phyloP scores from a whole-genome alignment of 2,329 filamentous ascomycete genomes.

The Cercospora brassicicola region DNA sequence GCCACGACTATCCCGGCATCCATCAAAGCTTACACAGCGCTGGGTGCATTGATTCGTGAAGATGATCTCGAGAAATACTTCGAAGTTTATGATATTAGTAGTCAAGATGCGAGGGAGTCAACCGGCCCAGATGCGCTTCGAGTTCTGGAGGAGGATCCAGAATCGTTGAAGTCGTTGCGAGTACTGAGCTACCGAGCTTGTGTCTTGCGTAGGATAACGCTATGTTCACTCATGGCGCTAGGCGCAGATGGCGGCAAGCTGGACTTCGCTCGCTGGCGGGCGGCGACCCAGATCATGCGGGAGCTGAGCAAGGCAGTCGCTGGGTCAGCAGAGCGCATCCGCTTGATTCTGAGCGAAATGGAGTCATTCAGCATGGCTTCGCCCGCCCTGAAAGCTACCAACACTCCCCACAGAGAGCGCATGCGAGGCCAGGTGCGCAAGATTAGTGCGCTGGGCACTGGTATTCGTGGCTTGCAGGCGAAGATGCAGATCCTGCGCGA shows the following conservation, averaged over 20 bases:
- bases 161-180: slow-evolving; percentile 76
- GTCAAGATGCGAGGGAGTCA: slow-evolving; percentile 50
- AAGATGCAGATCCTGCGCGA: slow-evolving; percentile 91
- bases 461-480: slow-evolving; percentile 86
- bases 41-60: slow-evolving; percentile 74
- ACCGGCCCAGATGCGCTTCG: slow-evolving; percentile 53
- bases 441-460: slow-evolving; percentile 82
- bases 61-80: slow-evolving; percentile 88
- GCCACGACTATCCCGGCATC: slow-evolving; percentile 70
- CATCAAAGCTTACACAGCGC: slow-evolving; percentile 64
- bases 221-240: slow-evolving; percentile 86
- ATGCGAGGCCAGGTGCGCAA: slow-evolving; percentile 85
- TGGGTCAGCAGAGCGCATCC: slow-evolving; percentile 64
- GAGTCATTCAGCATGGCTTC: slow-evolving; percentile 59
- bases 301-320: slow-evolving; percentile 63
- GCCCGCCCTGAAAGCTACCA: slow-evolving; percentile 57
- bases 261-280: slow-evolving; percentile 77
- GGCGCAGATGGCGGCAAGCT: slow-evolving; percentile 75
- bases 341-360: slow-evolving; percentile 71
- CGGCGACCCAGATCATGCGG: slow-evolving; percentile 72
- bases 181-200: slow-evolving; percentile 67
- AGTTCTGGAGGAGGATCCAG: slow-evolving; percentile 70
- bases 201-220: slow-evolving; percentile 75
- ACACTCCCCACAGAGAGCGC: slow-evolving; percentile 69
- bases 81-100: slow-evolving; percentile 61